Evolutionary conservation across 1,139 yeast species (phyloP).

Genomic region (Scheffersomyces illinoinensis): DNA sequence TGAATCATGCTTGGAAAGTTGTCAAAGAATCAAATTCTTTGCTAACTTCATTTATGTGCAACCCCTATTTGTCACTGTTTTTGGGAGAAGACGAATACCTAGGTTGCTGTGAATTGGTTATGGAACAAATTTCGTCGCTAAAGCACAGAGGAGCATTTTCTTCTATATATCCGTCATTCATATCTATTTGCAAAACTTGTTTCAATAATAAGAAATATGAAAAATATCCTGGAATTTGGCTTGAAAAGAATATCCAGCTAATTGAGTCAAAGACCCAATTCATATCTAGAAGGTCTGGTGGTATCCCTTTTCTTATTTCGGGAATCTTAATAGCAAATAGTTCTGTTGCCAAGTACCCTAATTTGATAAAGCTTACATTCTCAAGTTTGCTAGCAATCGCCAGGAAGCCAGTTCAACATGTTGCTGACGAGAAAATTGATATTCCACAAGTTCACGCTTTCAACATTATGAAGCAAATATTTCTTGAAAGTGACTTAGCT

Average conservation of each 20-base stretch:
- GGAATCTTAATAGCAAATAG: constrained; percentile 66
- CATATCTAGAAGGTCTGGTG: constrained; percentile 89
- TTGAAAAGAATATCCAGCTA: constrained; percentile 50
- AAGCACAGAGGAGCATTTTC: constrained; percentile 92
- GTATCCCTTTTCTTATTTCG: constrained; percentile 76
- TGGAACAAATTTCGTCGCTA: constrained; percentile 68
- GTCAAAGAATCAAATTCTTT: constrained; percentile 73
- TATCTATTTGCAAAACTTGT: constrained; percentile 60
- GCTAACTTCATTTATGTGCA: constrained; percentile 35
- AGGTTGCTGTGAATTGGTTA: constrained; percentile 41
- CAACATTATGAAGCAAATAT: constrained; percentile 75
- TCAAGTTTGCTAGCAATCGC: constrained; percentile 55
- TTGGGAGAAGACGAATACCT: constrained; percentile 24
- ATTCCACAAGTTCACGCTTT: constrained; percentile 93
- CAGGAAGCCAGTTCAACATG: constrained; percentile 41
- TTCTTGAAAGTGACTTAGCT: constrained; percentile 66
- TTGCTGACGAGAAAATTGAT: constrained; percentile 59
- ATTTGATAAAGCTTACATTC: constrained; percentile 38
- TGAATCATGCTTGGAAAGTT: constrained; percentile 80
- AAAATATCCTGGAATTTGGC: constrained; percentile 50
- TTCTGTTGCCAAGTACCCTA: constrained; percentile 5
- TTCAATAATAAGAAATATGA: constrained; percentile 26
- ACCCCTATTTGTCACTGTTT: not conserved
- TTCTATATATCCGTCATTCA: constrained; percentile 78
- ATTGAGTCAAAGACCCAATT: constrained; percentile 61